Evolutionary conservation across 2,329 filamentous ascomycete species (phyloP).

Genomic region (Penicillium sp.): DNA sequence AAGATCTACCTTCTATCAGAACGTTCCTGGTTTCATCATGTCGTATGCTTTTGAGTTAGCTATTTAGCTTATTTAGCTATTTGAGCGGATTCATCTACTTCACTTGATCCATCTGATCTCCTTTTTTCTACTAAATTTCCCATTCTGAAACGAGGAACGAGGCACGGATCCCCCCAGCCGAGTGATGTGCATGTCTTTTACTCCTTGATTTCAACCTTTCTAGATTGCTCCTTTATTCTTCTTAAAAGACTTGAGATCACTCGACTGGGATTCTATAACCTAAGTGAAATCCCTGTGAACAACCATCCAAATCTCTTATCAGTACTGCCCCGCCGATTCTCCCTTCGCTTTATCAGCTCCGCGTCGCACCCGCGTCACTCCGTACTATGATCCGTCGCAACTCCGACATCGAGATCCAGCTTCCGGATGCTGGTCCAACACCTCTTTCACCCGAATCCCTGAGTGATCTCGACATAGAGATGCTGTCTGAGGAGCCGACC

Average conservation of each 20-base stretch:
- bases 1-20: neutral
- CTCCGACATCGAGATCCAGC: conserved; percentile 43
- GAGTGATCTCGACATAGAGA: conserved; percentile 41
- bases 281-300: neutral
- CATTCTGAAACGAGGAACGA: conserved; percentile 38
- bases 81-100: neutral
- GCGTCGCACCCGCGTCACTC: conserved; percentile 36
- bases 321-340: conserved; percentile 41
- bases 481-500: conserved; percentile 38
- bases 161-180: conserved; percentile 33
- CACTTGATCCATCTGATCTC: neutral
- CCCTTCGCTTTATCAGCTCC: conserved; percentile 26
- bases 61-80: conserved; percentile 1
- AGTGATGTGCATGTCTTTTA: conserved; percentile 13
- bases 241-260: neutral
- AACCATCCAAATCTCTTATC: conserved; percentile 44
- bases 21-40: neutral
- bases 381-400: conserved; percentile 42
- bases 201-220: conserved; percentile 10
- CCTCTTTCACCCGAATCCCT: conserved; percentile 26
- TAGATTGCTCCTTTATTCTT: conserved; percentile 1
- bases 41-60: neutral
- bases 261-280: neutral
- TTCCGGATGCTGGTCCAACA: conserved; percentile 35
- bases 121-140: conserved; percentile 16